Conservation (phyloP, 2,329 filamentous ascomycete species). For the Fusarium sp. region DNA sequence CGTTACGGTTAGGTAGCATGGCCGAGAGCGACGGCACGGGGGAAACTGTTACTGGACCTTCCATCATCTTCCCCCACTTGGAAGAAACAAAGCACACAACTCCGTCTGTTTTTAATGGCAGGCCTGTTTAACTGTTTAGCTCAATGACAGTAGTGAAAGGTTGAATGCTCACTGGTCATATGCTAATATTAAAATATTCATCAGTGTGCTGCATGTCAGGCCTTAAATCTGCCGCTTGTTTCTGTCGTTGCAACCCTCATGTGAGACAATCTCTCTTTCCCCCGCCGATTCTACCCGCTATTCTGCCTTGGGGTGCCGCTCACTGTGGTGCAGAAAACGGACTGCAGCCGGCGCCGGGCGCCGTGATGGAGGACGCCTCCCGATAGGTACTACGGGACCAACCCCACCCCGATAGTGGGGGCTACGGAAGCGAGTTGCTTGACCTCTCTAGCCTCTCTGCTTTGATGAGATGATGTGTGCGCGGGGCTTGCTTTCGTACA, state of each 20-base stretch:
- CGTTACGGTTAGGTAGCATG: neutral
- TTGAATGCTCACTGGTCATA: neutral
- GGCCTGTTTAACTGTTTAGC: too few relatives aligned
- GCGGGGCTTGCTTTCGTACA: slow-evolving; percentile 19
- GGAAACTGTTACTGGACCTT: slow-evolving; percentile 32
- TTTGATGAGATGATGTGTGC: slow-evolving; percentile 11
- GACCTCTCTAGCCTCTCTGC: slow-evolving; percentile 25
- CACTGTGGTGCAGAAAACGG: slow-evolving; percentile 20
- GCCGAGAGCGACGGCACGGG: slow-evolving; percentile 3
- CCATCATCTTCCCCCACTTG: slow-evolving; percentile 36
- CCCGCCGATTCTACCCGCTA: slow-evolving; percentile 41
- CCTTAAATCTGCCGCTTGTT: neutral
- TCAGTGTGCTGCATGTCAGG: neutral
- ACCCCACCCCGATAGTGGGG: slow-evolving; percentile 45
- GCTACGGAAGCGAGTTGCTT: slow-evolving; percentile 36
- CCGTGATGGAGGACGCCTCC: slow-evolving; percentile 45
- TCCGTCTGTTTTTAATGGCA: neutral
- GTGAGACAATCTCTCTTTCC: neutral
- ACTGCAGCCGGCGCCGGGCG: slow-evolving; percentile 43
- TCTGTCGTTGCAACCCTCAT: neutral
- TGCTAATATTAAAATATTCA: neutral
- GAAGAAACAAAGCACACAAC: neutral
- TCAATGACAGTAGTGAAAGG: neutral
- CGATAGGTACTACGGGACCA: slow-evolving; percentile 45
- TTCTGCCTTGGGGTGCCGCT: slow-evolving; percentile 27